These are phyloP conservation scores for Globisporangium echinulatum DNA, from an alignment of 352 stramenopile genomes.

Conservation along the genomic window DNA sequence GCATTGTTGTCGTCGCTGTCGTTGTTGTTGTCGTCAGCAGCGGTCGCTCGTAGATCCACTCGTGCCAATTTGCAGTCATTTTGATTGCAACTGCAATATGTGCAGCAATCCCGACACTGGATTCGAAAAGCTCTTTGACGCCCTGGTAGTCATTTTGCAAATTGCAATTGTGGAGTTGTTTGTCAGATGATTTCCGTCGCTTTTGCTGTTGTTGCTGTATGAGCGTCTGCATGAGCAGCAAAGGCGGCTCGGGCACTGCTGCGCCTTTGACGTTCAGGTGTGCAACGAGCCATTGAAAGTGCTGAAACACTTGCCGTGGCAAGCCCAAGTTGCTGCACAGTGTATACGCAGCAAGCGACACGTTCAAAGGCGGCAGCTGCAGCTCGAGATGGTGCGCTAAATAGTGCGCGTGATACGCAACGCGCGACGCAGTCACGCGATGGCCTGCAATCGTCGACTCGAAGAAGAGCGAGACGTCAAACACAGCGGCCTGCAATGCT, in stretches of 20 bases:
- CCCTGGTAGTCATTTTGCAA: neutral
- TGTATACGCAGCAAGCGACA: slow-evolving; percentile 39
- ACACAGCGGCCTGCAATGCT: slow-evolving; percentile 40
- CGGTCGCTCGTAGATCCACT: slow-evolving; percentile 66
- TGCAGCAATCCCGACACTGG: slow-evolving; percentile 46
- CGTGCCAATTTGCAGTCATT: slow-evolving; percentile 72
- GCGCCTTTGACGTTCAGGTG: slow-evolving; percentile 40
- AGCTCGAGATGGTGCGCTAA: slow-evolving; percentile 72
- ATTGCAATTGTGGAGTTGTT: too few relatives aligned
- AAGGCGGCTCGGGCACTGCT: slow-evolving; percentile 26
- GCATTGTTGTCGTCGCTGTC: slow-evolving; percentile 18
- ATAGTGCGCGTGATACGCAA: slow-evolving; percentile 48
- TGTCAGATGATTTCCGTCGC: too few relatives aligned
- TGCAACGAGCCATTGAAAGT: slow-evolving; percentile 63
- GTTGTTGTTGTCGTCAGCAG: neutral
- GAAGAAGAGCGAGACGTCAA: slow-evolving; percentile 54
- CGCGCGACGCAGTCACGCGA: slow-evolving; percentile 24
- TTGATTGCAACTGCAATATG: slow-evolving; percentile 59
- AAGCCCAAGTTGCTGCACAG: slow-evolving; percentile 54
- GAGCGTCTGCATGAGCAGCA: slow-evolving; percentile 14
- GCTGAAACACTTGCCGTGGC: slow-evolving; percentile 46
- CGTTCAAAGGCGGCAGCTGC: slow-evolving; percentile 63
- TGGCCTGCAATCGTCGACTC: slow-evolving; percentile 34
- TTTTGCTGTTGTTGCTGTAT: too few relatives aligned
- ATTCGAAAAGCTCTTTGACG: slow-evolving; percentile 25